A percentile compares a stretch with the other conserved stretches of the same genome.
phyloP scores from a whole-genome alignment of 2,329 filamentous ascomycete species.

The Penicillium concentricum region DNA sequence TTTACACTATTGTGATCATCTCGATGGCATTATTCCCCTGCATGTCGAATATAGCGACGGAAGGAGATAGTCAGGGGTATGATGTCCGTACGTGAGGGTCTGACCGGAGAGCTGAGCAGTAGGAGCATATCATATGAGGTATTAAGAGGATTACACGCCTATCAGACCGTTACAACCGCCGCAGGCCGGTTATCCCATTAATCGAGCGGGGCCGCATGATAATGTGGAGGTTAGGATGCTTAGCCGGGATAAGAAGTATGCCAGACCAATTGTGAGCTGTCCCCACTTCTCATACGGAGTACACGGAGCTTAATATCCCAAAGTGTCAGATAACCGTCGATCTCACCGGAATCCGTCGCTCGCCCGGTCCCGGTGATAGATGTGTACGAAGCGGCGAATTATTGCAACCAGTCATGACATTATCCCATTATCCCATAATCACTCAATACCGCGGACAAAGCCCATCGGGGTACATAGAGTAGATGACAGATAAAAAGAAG shows the following conservation, averaged over 20 bases:
- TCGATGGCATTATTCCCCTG: background rate
- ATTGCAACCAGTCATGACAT: background rate
- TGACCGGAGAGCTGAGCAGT: background rate
- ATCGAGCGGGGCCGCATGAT: background rate
- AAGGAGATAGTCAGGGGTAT: background rate
- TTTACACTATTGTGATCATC: background rate
- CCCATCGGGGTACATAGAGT: background rate
- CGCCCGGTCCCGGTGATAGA: background rate
- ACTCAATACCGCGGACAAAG: background rate
- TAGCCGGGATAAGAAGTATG: constrained; percentile 1
- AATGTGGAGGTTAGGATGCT: background rate
- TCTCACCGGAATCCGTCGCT: constrained; percentile 9
- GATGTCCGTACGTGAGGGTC: background rate
- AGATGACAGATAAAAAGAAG: background rate
- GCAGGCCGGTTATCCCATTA: background rate
- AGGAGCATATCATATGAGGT: background rate
- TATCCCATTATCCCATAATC: too few relatives aligned
- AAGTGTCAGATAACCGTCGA: constrained; percentile 1
- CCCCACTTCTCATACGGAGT: background rate
- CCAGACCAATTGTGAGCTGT: background rate
- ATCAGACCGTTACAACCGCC: background rate
- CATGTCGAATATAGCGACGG: background rate
- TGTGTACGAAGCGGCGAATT: background rate
- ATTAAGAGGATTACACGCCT: background rate
- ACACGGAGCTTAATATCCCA: background rate